Evolutionary conservation across 1,284 basidiomycete species (phyloP).

Genomic region (Sanguinoderma infundibulare): DNA sequence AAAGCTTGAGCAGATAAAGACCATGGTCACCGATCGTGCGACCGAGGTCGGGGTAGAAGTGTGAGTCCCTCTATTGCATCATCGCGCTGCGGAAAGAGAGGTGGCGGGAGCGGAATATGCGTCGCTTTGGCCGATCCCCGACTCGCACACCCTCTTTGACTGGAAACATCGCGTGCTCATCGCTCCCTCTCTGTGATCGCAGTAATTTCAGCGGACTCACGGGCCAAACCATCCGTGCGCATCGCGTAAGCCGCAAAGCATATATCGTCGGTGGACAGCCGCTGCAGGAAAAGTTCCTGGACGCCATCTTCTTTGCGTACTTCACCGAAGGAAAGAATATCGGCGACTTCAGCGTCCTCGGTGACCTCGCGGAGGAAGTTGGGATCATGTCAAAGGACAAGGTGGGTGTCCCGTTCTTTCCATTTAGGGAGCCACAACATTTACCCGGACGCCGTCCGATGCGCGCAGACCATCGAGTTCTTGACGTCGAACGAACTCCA

Average conservation of each 20-base stretch:
- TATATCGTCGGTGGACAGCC: slow-evolving; percentile 67
- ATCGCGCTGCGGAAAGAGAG: neutral
- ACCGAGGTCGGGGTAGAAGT: slow-evolving; percentile 66
- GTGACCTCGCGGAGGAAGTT: slow-evolving; percentile 60
- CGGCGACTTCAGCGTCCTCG: slow-evolving; percentile 59
- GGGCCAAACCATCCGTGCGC: slow-evolving; percentile 68
- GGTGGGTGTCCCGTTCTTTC: slow-evolving; percentile 41
- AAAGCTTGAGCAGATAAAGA: slow-evolving; percentile 51
- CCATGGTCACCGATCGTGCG: slow-evolving; percentile 55
- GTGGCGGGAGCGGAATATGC: neutral
- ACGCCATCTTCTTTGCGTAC: slow-evolving; percentile 67
- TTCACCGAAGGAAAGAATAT: slow-evolving; percentile 72
- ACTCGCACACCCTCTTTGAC: neutral
- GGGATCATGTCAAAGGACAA: slow-evolving; percentile 67
- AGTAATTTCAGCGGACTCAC: slow-evolving; percentile 63
- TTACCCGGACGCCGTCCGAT: neutral
- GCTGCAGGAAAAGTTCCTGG: slow-evolving; percentile 61
- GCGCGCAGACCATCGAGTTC: slow-evolving; percentile 51
- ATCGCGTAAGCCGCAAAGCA: slow-evolving; percentile 77
- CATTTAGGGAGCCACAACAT: neutral
- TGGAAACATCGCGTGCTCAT: neutral
- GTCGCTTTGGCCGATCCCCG: neutral
- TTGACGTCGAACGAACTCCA: slow-evolving; percentile 69
- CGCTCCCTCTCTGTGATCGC: neutral
- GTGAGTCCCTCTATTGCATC: slow-evolving; percentile 45